Percentiles rank a stretch among this genome's conserved stretches.
Conservation (phyloP, 495 filamentous ascomycete species). For the Penicillium psychrofluorescens region DNA sequence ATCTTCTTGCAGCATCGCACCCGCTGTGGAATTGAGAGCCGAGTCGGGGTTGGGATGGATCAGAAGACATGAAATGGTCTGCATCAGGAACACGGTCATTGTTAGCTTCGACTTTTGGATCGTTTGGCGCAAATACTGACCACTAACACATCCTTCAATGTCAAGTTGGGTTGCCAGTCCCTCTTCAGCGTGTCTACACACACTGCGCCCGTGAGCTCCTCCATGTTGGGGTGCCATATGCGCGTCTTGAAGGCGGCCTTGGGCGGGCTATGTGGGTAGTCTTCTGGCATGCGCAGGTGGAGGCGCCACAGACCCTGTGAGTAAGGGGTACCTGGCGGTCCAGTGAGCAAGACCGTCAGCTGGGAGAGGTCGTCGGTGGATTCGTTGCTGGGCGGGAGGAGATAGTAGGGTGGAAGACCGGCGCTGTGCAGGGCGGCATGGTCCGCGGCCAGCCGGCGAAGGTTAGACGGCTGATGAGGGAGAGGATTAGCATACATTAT, state of each 20-base stretch:
- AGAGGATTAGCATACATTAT: no score
- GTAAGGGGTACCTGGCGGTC: conserved; percentile 60
- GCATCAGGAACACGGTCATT: background rate
- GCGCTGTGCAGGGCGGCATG: conserved; percentile 51
- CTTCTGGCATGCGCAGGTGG: conserved; percentile 54
- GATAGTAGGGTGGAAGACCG: conserved; percentile 59
- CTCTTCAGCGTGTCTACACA: conserved; percentile 69
- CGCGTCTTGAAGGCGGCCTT: conserved; percentile 61
- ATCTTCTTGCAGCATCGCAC: conserved; percentile 54
- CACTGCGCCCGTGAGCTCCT: conserved; percentile 56
- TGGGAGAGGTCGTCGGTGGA: conserved; percentile 52
- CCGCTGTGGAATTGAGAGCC: conserved; percentile 59
- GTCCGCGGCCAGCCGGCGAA: conserved; percentile 60
- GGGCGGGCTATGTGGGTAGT: conserved; percentile 58
- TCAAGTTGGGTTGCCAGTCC: conserved; percentile 57
- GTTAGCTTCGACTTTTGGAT: background rate
- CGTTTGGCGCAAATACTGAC: conserved; percentile 22
- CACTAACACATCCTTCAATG: conserved; percentile 55
- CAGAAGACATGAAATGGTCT: conserved; percentile 66
- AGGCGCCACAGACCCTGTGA: conserved; percentile 53
- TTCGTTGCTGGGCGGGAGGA: conserved; percentile 41
- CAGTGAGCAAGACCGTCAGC: conserved; percentile 52
- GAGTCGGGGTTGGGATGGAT: conserved; percentile 68
- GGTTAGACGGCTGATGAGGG: conserved; percentile 29
- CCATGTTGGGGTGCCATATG: conserved; percentile 70